Conservation (phyloP, 2,329 filamentous ascomycete genomes). For the Sclerotinia nivalis region DNA sequence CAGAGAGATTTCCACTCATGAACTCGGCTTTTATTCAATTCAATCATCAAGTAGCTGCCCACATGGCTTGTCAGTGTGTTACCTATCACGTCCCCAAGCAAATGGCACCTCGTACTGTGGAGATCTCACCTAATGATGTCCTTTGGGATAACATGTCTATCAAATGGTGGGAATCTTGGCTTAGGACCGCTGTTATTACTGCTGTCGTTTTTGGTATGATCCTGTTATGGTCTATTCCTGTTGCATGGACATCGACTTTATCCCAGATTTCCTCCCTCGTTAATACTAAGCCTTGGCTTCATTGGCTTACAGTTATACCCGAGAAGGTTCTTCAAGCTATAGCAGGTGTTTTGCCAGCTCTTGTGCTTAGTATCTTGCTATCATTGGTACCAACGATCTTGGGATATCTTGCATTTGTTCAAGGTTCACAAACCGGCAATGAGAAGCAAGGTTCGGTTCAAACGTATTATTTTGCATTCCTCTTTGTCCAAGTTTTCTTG, state of each 20-base stretch:
- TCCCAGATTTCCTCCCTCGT: conserved; percentile 76
- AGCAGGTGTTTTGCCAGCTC: conserved; percentile 82
- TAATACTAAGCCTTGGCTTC: conserved; percentile 64
- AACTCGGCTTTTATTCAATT: conserved; percentile 98
- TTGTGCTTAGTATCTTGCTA: conserved; percentile 75
- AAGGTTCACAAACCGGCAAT: conserved; percentile 81
- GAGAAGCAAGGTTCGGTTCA: conserved; percentile 82
- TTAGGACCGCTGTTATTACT: conserved; percentile 60
- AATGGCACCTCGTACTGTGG: conserved; percentile 90
- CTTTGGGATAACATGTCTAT: conserved; percentile 98
- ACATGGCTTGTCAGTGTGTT: conserved; percentile 94
- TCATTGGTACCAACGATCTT: conserved; percentile 80
- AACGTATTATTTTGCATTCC: conserved; percentile 87
- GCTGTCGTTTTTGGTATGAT: conserved; percentile 71
- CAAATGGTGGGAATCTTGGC: conserved; percentile 87
- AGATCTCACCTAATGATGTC: conserved; percentile 90
- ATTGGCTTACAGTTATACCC: conserved; percentile 66
- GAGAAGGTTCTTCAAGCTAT: conserved; percentile 64
- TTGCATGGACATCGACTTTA: conserved; percentile 81
- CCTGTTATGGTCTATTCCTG: conserved; percentile 85
- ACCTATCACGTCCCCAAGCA: conserved; percentile 89
- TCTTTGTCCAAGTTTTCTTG: conserved; percentile 93
- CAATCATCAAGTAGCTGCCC: conserved; percentile 94
- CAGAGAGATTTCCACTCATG: conserved; percentile 86
- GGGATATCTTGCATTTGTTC: conserved; percentile 67